A percentile compares a stretch with the other conserved stretches of the same genome.
These are phyloP conservation scores for Naganishia friedmannii DNA, from an alignment of 768 basidiomycete species.

Conservation along the genomic window DNA sequence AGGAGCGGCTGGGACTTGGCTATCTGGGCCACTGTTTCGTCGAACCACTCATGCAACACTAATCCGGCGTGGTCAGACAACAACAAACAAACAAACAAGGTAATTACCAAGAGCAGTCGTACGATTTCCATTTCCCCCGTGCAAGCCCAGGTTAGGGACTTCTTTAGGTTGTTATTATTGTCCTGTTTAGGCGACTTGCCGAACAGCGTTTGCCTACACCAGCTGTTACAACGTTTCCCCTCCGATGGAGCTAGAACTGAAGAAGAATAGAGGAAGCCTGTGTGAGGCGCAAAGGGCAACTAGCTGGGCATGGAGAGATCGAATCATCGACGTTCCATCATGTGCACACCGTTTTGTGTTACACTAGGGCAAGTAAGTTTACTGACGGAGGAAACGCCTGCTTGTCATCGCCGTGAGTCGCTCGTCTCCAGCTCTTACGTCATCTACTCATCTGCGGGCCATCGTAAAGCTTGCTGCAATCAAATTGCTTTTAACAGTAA, in stretches of 20 bases:
- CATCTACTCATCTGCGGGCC: not conserved
- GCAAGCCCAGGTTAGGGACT: not conserved
- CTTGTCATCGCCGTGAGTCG: not conserved
- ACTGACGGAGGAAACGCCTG: not conserved
- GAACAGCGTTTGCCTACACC: not conserved
- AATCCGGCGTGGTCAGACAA: not conserved
- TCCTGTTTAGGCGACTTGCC: not conserved
- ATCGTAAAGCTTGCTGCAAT: not conserved
- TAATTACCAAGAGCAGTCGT: constrained; percentile 14
- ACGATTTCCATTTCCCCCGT: constrained; percentile 11
- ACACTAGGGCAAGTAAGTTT: no score
- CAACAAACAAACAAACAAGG: constrained; percentile 20
- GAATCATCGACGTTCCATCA: not conserved
- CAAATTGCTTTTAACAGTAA: not conserved
- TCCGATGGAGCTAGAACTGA: not conserved
- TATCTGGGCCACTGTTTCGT: not conserved
- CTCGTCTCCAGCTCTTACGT: not conserved
- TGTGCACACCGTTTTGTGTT: not conserved
- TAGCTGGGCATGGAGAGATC: no score
- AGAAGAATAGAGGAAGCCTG: not conserved
- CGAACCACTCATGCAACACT: not conserved
- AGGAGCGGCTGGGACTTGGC: not conserved
- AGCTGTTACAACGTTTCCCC: not conserved
- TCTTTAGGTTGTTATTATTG: no score
- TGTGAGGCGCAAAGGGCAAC: not conserved